Percentiles rank a stretch among this genome's conserved stretches.
phyloP scores from a whole-genome alignment of 2,329 filamentous ascomycete genomes.

The Sclerotiophoma versabilis region DNA sequence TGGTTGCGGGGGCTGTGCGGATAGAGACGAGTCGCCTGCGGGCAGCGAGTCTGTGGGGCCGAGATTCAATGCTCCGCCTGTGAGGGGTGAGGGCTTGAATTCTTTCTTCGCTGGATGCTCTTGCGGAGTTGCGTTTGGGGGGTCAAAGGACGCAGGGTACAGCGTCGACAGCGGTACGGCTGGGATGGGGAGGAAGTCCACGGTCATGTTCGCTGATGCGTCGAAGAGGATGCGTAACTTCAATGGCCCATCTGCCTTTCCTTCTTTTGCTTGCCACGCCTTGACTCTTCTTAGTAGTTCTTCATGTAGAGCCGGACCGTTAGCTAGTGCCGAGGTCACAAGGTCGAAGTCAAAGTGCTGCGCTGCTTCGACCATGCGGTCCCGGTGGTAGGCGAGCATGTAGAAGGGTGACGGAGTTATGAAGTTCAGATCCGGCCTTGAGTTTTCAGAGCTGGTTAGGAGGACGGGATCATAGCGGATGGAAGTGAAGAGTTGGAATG shows the following conservation, averaged over 20 bases:
- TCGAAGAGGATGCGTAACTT: slow-evolving; percentile 64
- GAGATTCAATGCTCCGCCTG: slow-evolving; percentile 45
- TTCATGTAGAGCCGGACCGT: slow-evolving; percentile 44
- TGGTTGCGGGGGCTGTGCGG: slow-evolving; percentile 13
- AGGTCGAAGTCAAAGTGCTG: slow-evolving; percentile 57
- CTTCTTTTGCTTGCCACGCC: slow-evolving; percentile 28
- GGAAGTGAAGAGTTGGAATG: slow-evolving; percentile 50
- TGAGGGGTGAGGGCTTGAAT: slow-evolving; percentile 44
- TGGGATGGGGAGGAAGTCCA: slow-evolving; percentile 50
- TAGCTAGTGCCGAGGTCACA: slow-evolving; percentile 42
- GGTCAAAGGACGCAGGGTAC: slow-evolving; percentile 64
- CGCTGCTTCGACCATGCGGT: slow-evolving; percentile 72
- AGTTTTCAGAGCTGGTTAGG: slow-evolving; percentile 47
- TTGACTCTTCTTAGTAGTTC: slow-evolving; percentile 45
- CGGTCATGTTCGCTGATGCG: slow-evolving; percentile 42
- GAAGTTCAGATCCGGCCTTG: slow-evolving; percentile 59
- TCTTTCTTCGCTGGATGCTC: slow-evolving; percentile 21
- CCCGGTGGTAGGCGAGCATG: slow-evolving; percentile 79
- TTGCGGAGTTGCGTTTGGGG: slow-evolving; percentile 45
- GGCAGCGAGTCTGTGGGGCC: slow-evolving; percentile 39
- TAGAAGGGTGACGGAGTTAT: slow-evolving; percentile 70
- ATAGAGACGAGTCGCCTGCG: slow-evolving; percentile 17
- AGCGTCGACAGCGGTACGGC: slow-evolving; percentile 60
- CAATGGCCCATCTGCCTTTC: slow-evolving; percentile 33
- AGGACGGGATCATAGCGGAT: slow-evolving; percentile 50